A percentile compares a stretch with the other conserved stretches of the same genome.
Conservation (phyloP, 352 stramenopile genomes). For the Phytopythium chamaehyphon region DNA sequence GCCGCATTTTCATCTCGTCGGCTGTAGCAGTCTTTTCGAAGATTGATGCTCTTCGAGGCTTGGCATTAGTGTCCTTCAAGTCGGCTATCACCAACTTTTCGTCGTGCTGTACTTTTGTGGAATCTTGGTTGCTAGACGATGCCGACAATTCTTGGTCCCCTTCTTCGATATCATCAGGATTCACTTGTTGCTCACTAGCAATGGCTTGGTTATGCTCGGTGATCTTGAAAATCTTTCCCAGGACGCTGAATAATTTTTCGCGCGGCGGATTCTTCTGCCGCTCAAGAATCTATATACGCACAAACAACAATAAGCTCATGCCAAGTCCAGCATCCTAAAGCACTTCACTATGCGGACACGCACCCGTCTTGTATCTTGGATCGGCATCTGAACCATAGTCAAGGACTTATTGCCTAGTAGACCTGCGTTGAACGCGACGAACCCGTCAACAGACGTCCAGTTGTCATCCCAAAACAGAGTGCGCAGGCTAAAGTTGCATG, state of each 20-base stretch:
- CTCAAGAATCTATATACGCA: conserved; percentile 54
- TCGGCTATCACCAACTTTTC: too few species aligned
- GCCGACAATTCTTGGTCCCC: too few species aligned
- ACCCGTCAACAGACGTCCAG: conserved; percentile 66
- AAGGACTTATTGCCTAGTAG: conserved; percentile 56
- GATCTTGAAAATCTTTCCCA: conserved; percentile 71
- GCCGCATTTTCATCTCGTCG: too few species aligned
- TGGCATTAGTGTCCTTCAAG: too few species aligned
- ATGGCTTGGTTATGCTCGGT: conserved; percentile 54
- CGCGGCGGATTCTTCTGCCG: conserved; percentile 59
- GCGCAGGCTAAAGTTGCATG: conserved; percentile 49
- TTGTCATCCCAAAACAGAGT: conserved; percentile 80
- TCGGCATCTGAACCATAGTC: conserved; percentile 70
- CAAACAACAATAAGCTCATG: too few species aligned
- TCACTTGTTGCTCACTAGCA: background rate
- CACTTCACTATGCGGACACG: too few species aligned
- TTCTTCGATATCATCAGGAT: background rate
- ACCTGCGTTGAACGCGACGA: conserved; percentile 57
- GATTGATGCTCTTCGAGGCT: too few species aligned
- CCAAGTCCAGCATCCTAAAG: too few species aligned
- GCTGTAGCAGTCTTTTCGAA: too few species aligned
- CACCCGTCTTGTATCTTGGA: conserved; percentile 70
- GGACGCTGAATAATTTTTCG: conserved; percentile 66
- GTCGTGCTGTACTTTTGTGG: too few species aligned
- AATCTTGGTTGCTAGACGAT: too few species aligned